Base-by-base conservation (phyloP, 208 protist species). In the Novymonas esmeraldas region DNA sequence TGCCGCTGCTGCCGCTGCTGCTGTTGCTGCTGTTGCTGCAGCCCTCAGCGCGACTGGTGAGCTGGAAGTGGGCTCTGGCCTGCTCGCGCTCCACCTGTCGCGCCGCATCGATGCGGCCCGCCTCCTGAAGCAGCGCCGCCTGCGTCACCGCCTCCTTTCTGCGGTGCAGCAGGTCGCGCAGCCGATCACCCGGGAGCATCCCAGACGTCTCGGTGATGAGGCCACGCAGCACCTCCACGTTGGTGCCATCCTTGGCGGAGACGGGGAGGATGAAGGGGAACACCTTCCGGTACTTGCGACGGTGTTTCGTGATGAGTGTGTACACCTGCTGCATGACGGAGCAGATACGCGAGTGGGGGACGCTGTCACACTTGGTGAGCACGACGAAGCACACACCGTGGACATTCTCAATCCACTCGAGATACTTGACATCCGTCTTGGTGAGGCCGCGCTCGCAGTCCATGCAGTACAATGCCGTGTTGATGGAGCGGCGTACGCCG, bases 281-380 rank as follows among this genome's bases (percentile, higher is more conserved):
- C 13, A 93, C 89, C 50, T 94, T 94, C 46, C 90, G 85, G 64
- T 89, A 94, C 77, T 93, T 93, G 33, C 77, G 80, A 1, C 90
- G 81, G 56, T 97, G 70, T 73, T 85, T 81, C 16, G 92, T 97
- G 52, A 97, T 95, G 58, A 91, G 75, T 1, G 58, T 39, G 73
- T 97, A 97, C 29, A 95, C 83, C 65, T 93, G 86, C 14, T 85
- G 87, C 92, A 97, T 97, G 13, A 95, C 88, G 20, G 87, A 83
- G 61, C 86, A 94, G 29, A 97, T 54, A 46, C 89, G 88, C 0
- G 89, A 90, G 78, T 97, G 92, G 6, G 89, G 81, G 0, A 97
- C 92, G 34, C 78, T 76, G 65, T 97, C 92, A 60, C 92, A 97
- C 80, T 97, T 95, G 46, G 92, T 97, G 34, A 97, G 77, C 26